Evolutionary conservation across 2,329 filamentous ascomycete genomes (phyloP), one percentile per base, ranked within the genome.

Genomic region (Ascocoryne sarcoides): DNA sequence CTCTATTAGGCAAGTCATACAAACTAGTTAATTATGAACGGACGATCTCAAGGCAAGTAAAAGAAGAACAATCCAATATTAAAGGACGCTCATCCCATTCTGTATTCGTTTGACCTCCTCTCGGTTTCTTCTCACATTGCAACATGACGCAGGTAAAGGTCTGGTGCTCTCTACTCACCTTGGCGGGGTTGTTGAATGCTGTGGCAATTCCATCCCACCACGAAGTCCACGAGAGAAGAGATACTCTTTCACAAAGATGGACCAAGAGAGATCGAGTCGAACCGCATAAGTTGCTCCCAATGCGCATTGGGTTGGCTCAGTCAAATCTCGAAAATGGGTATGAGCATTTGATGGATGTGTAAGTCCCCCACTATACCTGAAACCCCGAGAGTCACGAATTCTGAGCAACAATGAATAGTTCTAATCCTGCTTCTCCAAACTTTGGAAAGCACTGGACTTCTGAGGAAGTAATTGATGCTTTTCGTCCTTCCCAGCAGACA

Each of bases 361-460:
- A 34, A 53, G 51, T 48, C 60, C 56, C 4, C 41, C 42, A n/a
- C 26, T 30, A 23, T 14, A 5, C 5, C 23, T 12, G 23, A 26
- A 12, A 26, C 23, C 23, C 23, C 23, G 7, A 26, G 23, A 26
- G 23, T 26, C 23, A 26, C n/a, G 30, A 32, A 20, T 12, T 35
- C 17, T 3, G 5, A 35, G 18, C 18, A 10, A 35, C 18, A 14
- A 16, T 20, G 3, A 18, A 5, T 19, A 35, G 32, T 5, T 35
- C 32, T 5, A 20, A 35, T 35, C 32, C 32, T 9, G 3, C 18
- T 20, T 35, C 32, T n/a, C 17, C 16, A 3, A 35, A 35, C 10
- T 64, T 60, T 44, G 62, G 57, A 19, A 57, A 62, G 32, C 54
- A 62, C 40, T 60, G 56, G 51, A 56, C 53, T 7, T 40, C 53